Conservation (phyloP, 805 yeast genomes). For the Saccharomycopsis synnaedendra region DNA sequence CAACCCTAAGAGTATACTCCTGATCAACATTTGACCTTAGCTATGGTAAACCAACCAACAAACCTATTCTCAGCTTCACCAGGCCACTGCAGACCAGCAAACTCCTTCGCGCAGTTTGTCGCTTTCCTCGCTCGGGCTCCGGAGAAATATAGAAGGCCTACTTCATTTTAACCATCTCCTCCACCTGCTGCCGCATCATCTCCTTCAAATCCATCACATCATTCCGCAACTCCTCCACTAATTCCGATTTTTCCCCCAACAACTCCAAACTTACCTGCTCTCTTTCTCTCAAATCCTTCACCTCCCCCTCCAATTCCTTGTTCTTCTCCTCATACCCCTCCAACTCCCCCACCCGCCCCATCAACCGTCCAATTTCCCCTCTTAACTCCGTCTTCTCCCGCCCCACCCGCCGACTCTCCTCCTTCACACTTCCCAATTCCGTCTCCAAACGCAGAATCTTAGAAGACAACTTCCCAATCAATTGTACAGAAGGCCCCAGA, state of each 20-base stretch:
- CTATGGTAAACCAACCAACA: too few species aligned
- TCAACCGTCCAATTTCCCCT: constrained; percentile 48
- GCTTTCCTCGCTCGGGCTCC: too few species aligned
- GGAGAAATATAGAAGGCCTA: too few species aligned
- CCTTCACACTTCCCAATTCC: constrained; percentile 55
- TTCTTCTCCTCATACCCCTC: constrained; percentile 24
- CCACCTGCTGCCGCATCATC: constrained; percentile 72
- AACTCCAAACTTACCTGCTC: constrained; percentile 29
- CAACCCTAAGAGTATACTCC: too few species aligned
- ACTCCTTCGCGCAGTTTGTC: too few species aligned
- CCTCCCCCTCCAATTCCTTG: constrained; percentile 21
- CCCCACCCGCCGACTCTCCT: constrained; percentile 43
- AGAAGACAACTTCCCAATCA: constrained; percentile 63
- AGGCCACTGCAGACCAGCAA: too few species aligned
- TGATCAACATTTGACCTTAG: too few species aligned
- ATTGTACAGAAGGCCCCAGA: constrained; percentile 31
- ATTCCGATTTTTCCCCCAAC: constrained; percentile 81
- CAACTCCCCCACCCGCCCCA: constrained; percentile 44
- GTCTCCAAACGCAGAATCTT: constrained; percentile 72
- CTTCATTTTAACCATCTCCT: constrained; percentile 67
- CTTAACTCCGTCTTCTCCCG: constrained; percentile 57
- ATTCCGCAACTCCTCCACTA: constrained; percentile 72
- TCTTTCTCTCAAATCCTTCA: constrained; percentile 29
- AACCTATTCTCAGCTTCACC: too few species aligned
- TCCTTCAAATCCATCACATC: constrained; percentile 87